Conservation (phyloP, 441 rosid species). For the Gossypium gossypioides region DNA sequence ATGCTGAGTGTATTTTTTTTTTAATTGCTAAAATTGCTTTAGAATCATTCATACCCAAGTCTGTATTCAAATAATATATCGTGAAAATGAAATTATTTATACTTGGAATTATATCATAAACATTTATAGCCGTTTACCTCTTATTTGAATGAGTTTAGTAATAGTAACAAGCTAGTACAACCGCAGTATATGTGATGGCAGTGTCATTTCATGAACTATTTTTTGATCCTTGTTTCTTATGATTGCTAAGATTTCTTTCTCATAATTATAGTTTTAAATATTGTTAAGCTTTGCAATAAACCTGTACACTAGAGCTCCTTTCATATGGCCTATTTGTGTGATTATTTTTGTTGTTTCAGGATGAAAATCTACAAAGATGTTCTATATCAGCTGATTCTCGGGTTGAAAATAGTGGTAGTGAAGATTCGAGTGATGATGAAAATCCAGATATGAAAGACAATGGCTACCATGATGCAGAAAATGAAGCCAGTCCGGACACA, state of each 20-base stretch:
- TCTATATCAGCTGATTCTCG: conserved; percentile 86
- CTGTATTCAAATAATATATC: not conserved
- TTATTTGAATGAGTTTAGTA: not conserved
- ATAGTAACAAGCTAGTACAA: not conserved
- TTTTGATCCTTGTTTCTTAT: not conserved
- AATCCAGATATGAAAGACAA: conserved; percentile 52
- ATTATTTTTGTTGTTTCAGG: conserved; percentile 37
- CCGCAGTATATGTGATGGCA: not conserved
- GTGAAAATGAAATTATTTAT: not conserved
- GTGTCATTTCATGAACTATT: not conserved
- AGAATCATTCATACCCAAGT: not conserved
- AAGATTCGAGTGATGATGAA: conserved; percentile 87
- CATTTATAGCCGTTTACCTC: conserved; percentile 2
- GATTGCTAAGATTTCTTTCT: not conserved
- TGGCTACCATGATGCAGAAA: conserved; percentile 76
- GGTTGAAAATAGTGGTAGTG: conserved; percentile 82
- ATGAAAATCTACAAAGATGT: conserved; percentile 87
- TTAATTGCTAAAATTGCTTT: not conserved
- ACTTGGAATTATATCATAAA: not conserved
- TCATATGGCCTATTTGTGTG: not conserved
- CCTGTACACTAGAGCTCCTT: not conserved
- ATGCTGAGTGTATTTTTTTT: not conserved
- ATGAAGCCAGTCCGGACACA: conserved; percentile 74
- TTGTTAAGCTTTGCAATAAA: not conserved
- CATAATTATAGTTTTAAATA: not conserved